Conservation (phyloP, 2,329 filamentous ascomycete species). For the Diaporthe sp. region DNA sequence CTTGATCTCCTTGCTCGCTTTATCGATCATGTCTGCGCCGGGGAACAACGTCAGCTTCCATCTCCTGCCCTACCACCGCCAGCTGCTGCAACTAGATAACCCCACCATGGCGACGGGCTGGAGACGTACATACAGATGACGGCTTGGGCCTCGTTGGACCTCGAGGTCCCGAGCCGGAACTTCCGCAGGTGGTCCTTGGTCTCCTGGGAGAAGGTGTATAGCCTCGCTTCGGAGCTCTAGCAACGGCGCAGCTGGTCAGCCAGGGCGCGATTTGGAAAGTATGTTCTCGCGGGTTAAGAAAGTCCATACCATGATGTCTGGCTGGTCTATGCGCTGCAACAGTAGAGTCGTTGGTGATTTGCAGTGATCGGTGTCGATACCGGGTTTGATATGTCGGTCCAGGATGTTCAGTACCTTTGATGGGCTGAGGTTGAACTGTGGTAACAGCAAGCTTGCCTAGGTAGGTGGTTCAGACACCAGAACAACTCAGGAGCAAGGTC, state of each 20-base stretch:
- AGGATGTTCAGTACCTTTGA: neutral
- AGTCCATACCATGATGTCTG: slow-evolving; percentile 31
- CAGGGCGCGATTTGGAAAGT: neutral
- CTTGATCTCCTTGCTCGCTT: slow-evolving; percentile 88
- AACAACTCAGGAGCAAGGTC: neutral
- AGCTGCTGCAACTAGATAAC: slow-evolving; percentile 72
- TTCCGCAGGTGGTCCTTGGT: slow-evolving; percentile 92
- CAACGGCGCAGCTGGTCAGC: neutral
- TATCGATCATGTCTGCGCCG: slow-evolving; percentile 79
- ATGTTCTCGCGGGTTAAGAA: neutral
- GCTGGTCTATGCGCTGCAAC: neutral
- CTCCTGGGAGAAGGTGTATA: slow-evolving; percentile 93
- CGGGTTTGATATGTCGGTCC: neutral
- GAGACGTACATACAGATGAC: slow-evolving; percentile 84
- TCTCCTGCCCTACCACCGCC: slow-evolving; percentile 35
- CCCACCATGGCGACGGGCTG: slow-evolving; percentile 8
- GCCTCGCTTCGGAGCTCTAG: slow-evolving; percentile 81
- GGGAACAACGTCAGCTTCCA: slow-evolving; percentile 16
- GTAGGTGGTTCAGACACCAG: neutral
- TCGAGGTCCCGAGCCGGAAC: slow-evolving; percentile 91
- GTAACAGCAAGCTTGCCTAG: neutral
- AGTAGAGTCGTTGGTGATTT: neutral
- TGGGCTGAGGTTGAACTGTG: slow-evolving; percentile 7
- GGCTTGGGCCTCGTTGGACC: slow-evolving; percentile 87
- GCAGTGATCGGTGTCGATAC: neutral